Evolutionary conservation across 2,329 filamentous ascomycete genomes (phyloP), one percentile per base, ranked within the genome.

Genomic region (Didymella sp.): DNA sequence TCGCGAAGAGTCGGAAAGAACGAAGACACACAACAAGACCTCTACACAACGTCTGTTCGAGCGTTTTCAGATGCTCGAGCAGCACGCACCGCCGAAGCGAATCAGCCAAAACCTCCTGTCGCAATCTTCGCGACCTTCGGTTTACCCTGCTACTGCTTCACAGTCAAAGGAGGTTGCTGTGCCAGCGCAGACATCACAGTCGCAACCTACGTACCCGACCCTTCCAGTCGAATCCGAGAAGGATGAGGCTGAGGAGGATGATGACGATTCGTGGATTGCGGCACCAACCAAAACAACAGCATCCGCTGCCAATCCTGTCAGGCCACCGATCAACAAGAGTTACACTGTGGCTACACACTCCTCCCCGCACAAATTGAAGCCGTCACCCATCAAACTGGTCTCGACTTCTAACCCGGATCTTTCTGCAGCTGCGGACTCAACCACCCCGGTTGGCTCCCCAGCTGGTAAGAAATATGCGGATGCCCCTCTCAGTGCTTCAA

Each of bases 1-100:
- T 17, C 67, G 66, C 42, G 69, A 80, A 28, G 82, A 86, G 22
- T 78, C 79, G 1, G 83, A 83, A 40, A 80, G 81, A 27, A 82
- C 84, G 6, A 84, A 82, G 64, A 76, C 84, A 2, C 89, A 94
- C 70, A 92, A 87, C 76, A 96, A 96, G 74, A 93, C 92, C 0
- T 96, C 95, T n/a, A 96, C 95, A 0, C 93, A 98, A 74, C 84
- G 91, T 40, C 81, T 99, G 15, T 92, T 96, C 63, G 94, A 98
- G 68, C 92, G 93, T 67, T 98, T 99, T 67, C 96, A 88, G 60
- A 85, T 88, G 82, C 81, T 89, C 81, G 87, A 76, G 78, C 83
- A 58, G 73, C 81, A 70, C 43, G 73, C 72, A 49, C 69, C 64
- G 44, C 72, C 71, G 9, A 76, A 73, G 58, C 68, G 64, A n/a